Conservation (phyloP, 2,329 filamentous ascomycete species). For the Epichloe sp. region DNA sequence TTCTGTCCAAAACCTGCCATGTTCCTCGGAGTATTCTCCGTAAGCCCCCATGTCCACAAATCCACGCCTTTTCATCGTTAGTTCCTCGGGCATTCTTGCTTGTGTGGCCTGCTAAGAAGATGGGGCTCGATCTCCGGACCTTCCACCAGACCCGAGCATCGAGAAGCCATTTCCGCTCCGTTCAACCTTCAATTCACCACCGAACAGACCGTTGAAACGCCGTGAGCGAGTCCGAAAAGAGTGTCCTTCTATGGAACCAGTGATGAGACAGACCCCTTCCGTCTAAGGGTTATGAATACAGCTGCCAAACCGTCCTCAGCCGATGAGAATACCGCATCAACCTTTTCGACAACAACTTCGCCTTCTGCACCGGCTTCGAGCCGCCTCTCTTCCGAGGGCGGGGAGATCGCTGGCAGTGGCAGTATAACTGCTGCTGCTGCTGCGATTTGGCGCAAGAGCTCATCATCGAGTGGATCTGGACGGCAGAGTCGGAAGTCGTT, state of each 20-base stretch:
- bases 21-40: too few relatives aligned
- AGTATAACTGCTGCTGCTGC: not conserved
- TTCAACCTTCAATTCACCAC: conserved; percentile 7
- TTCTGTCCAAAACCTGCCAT: not conserved
- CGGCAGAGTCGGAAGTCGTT: not conserved
- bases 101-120: not conserved
- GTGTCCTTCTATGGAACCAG: not conserved
- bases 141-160: conserved; percentile 6
- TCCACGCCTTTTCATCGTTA: not conserved
- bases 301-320: not conserved
- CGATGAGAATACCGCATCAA: not conserved
- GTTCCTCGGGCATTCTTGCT: not conserved
- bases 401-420: not conserved
- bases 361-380: not conserved
- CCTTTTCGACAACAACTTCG: not conserved
- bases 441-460: not conserved
- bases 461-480: conserved; percentile 1
- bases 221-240: conserved; percentile 2
- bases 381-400: not conserved
- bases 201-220: conserved; percentile 5
- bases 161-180: conserved; percentile 6
- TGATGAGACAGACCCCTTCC: not conserved
- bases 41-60: too few relatives aligned
- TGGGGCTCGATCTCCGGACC: conserved; percentile 8
- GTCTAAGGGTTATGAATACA: conserved; percentile 3